Percentiles rank a stretch among this genome's conserved stretches.
These are phyloP conservation scores for Podospora conica DNA, from an alignment of 495 filamentous ascomycete species.

Conservation along the genomic window DNA sequence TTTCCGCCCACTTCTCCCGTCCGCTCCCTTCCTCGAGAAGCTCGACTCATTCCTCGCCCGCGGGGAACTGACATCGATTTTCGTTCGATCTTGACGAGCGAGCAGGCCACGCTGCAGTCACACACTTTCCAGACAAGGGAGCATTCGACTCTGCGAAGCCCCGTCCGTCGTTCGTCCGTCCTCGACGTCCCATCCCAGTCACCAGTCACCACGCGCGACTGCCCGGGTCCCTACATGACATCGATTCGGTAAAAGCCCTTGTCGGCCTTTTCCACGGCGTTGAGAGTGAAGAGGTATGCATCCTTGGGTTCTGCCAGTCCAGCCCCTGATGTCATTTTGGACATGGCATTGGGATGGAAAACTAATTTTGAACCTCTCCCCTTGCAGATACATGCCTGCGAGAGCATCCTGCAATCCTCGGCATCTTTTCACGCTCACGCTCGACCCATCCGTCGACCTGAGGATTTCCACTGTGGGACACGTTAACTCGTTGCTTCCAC, in stretches of 20 bases:
- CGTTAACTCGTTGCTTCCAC: slow-evolving; percentile 67
- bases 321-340: slow-evolving; percentile 21
- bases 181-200: background rate
- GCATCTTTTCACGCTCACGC: slow-evolving; percentile 50
- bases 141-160: background rate
- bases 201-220: slow-evolving; percentile 10
- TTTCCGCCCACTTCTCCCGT: slow-evolving; percentile 16
- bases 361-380: slow-evolving; percentile 20
- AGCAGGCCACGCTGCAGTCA: slow-evolving; percentile 8
- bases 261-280: slow-evolving; percentile 27
- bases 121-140: background rate
- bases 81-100: slow-evolving; percentile 13
- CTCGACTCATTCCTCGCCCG: slow-evolving; percentile 16
- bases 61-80: background rate
- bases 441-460: slow-evolving; percentile 34
- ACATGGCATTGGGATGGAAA: slow-evolving; percentile 21
- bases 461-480: slow-evolving; percentile 54
- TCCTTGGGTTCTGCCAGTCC: slow-evolving; percentile 13
- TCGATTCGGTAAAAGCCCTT: slow-evolving; percentile 26
- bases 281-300: slow-evolving; percentile 31
- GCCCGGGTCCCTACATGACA: slow-evolving; percentile 28
- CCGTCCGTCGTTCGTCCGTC: background rate
- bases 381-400: slow-evolving; percentile 43
- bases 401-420: slow-evolving; percentile 40
- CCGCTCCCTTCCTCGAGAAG: slow-evolving; percentile 21